These are phyloP conservation scores for Blepharisma undulans DNA, from an alignment of 169 alveolate genomes.

Conservation along the genomic window DNA sequence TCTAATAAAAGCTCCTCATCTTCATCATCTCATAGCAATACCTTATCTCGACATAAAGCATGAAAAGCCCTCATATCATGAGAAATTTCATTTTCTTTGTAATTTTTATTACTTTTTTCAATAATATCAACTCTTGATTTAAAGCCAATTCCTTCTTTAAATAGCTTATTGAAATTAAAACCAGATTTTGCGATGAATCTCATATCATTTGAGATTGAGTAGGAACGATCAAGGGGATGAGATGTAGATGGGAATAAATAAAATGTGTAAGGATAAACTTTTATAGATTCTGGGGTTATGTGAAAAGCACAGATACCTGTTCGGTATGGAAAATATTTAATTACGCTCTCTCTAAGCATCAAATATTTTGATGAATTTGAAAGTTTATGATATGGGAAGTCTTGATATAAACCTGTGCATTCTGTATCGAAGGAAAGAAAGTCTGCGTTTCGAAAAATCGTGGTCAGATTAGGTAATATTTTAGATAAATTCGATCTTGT, in stretches of 20 bases:
- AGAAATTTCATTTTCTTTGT: background rate
- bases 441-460: background rate
- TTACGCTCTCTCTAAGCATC: background rate
- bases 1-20: background rate
- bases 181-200: background rate
- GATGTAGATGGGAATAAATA: background rate
- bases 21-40: background rate
- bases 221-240: background rate
- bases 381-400: background rate
- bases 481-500: background rate
- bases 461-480: background rate
- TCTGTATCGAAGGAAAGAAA: slow-evolving; percentile 3
- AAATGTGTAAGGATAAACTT: background rate
- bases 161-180: background rate
- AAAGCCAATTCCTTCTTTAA: background rate
- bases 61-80: background rate
- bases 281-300: background rate
- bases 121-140: background rate
- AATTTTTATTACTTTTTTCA: background rate
- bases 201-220: background rate
- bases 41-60: background rate
- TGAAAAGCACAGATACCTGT: background rate
- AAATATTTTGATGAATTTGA: background rate
- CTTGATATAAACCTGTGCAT: background rate
- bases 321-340: background rate